These are phyloP conservation scores for Arthrobotrys pseudoclavata DNA, from an alignment of 2,329 filamentous ascomycete genomes.

Conservation along the genomic window DNA sequence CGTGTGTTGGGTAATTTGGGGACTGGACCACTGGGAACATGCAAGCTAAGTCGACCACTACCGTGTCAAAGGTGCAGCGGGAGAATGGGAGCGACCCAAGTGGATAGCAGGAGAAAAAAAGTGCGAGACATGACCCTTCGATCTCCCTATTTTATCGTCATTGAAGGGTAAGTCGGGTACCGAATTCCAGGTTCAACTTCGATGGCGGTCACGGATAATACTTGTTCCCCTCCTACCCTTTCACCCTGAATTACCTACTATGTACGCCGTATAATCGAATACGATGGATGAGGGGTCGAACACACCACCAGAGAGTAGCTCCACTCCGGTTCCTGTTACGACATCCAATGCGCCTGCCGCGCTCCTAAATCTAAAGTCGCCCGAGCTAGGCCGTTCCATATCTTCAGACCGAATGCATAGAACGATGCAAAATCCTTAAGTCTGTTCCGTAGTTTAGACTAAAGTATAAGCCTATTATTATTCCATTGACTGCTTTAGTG, in stretches of 20 bases:
- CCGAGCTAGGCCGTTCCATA: slow-evolving; percentile 41
- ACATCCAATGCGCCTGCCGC: slow-evolving; percentile 56
- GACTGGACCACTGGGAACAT: slow-evolving; percentile 50
- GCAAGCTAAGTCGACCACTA: slow-evolving; percentile 33
- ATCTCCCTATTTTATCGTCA: slow-evolving; percentile 52
- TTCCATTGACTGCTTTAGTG: slow-evolving; percentile 15
- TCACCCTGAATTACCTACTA: slow-evolving; percentile 23
- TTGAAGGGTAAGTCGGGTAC: slow-evolving; percentile 45
- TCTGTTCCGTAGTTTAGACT: slow-evolving; percentile 14
- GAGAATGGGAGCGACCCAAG: slow-evolving; percentile 60
- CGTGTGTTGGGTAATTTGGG: slow-evolving; percentile 59
- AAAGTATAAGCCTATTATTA: slow-evolving; percentile 41
- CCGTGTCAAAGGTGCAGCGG: slow-evolving; percentile 60
- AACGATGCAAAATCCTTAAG: slow-evolving; percentile 28
- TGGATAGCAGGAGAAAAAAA: slow-evolving; percentile 40
- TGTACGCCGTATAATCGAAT: slow-evolving; percentile 14
- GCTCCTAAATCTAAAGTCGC: slow-evolving; percentile 49
- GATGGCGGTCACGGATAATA: slow-evolving; percentile 51
- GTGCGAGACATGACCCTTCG: slow-evolving; percentile 40
- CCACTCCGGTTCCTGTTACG: slow-evolving; percentile 36
- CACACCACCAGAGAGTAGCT: slow-evolving; percentile 44
- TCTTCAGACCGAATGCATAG: slow-evolving; percentile 30
- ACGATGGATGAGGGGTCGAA: slow-evolving; percentile 42
- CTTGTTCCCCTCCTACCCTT: slow-evolving; percentile 47
- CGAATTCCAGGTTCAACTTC: slow-evolving; percentile 51